A percentile compares a stretch with the other conserved stretches of the same genome.
These are phyloP conservation scores for Aureobasidium uvarum DNA, from an alignment of 2,329 filamentous ascomycete species.

Conservation along the genomic window DNA sequence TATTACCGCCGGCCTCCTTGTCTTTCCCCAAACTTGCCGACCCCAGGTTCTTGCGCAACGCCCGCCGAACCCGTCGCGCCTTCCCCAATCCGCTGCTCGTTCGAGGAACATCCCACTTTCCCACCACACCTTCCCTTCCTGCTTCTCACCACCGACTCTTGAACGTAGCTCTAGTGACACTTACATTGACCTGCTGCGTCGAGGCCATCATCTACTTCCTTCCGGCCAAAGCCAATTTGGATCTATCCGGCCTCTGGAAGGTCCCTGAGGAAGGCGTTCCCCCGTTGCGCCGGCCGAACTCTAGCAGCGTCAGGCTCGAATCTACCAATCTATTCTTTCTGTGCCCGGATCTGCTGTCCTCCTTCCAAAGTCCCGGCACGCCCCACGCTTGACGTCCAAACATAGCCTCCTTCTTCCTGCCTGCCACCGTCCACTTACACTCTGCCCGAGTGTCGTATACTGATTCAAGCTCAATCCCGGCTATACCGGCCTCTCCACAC, in stretches of 20 bases:
- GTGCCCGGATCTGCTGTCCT: slow-evolving; percentile 15
- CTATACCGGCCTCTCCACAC: slow-evolving; percentile 7
- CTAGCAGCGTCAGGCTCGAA: slow-evolving; percentile 23
- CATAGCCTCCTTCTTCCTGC: slow-evolving; percentile 22
- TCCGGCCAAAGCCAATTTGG: not conserved
- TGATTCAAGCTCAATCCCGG: slow-evolving; percentile 2
- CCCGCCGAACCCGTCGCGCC: slow-evolving; percentile 20
- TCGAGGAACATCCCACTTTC: slow-evolving; percentile 15
- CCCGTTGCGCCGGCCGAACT: slow-evolving; percentile 26
- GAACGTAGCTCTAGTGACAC: not conserved
- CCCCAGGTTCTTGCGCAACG: slow-evolving; percentile 24
- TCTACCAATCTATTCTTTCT: slow-evolving; percentile 25
- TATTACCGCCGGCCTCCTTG: slow-evolving; percentile 22
- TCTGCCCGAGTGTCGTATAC: not conserved
- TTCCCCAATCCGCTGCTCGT: slow-evolving; percentile 16
- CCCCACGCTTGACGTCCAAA: slow-evolving; percentile 21
- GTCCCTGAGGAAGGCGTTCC: slow-evolving; percentile 20
- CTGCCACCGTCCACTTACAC: slow-evolving; percentile 1
- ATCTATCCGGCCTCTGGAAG: not conserved
- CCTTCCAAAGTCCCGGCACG: slow-evolving; percentile 16
- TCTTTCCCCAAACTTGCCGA: slow-evolving; percentile 25
- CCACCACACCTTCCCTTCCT: not conserved
- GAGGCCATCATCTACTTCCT: not conserved
- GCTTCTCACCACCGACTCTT: not conserved
- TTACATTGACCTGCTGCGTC: slow-evolving; percentile 3